Base-by-base conservation (phyloP, 1,284 basidiomycete species). In the Trichosporon sp. region DNA sequence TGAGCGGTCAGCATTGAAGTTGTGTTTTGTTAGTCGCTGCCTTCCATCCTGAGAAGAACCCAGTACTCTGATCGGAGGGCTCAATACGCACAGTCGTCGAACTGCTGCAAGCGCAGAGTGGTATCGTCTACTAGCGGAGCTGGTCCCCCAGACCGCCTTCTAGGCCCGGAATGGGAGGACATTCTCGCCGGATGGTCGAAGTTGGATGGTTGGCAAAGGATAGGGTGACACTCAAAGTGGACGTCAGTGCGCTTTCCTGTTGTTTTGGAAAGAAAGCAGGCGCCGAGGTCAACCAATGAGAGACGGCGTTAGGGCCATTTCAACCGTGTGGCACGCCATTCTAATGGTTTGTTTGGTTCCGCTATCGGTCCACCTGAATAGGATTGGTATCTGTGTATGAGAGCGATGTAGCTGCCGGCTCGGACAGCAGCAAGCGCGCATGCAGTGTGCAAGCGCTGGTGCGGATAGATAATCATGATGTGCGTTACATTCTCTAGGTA, bases 51-150 rank as follows among this genome's bases (percentile, higher is more conserved):
- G 11, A 43, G 19, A 6, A 26, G 26, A 26, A 26, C 26, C 26
- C 26, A 26, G 26, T 26, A 26, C 26, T 26, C 26, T 26, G 26
- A 26, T 38, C 26, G 6, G 40, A 14, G 40, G 5, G 7, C 21
- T 19, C 43, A 46, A 0, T 12, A 69, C 71, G 26, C 51, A 72
- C 71, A 72, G 32, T 72, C 71, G 43, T 69, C 71, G 26, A 68
- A 70, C 12, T 69, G 61, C 19, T 65, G 61, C 16, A 61, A 14
- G 31, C 69, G 68, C 10, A 64, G 32, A 16, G 64, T 40, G 16
- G 64, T 65, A 10, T 43, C 64, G 26, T 65, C 64, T 37, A 40
- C 21, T 16, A 19, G n/a, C 38, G 38, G 38, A 8, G 21, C 64
- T 21, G 38, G 38, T 16, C 64, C 64, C 12, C 38, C 38, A 10